These are phyloP conservation scores for Cicer judaicum DNA, from an alignment of 306 rosid genomes.

Conservation along the genomic window DNA sequence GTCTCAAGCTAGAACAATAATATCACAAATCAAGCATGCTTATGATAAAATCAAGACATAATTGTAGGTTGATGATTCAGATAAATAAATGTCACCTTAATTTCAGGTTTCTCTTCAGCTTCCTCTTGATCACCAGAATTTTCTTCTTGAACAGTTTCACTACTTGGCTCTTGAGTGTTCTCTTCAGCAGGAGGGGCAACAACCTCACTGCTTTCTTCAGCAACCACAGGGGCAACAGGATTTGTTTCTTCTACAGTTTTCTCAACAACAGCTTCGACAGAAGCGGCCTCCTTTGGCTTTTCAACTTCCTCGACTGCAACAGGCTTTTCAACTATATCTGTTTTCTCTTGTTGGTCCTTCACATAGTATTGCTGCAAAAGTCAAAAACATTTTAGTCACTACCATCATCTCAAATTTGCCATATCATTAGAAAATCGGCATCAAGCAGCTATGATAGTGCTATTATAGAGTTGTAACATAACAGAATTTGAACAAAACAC, in stretches of 20 bases:
- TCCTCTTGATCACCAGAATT: slow-evolving; percentile 64
- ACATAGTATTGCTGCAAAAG: slow-evolving; percentile 68
- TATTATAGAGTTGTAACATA: no score
- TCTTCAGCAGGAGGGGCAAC: slow-evolving; percentile 52
- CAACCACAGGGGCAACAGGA: slow-evolving; percentile 46
- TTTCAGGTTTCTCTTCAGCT: slow-evolving; percentile 72
- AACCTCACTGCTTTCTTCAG: slow-evolving; percentile 59
- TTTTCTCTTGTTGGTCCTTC: slow-evolving; percentile 62
- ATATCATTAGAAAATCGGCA: background rate
- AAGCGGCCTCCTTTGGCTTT: slow-evolving; percentile 49
- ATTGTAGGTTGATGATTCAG: background rate
- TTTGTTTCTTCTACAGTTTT: slow-evolving; percentile 52
- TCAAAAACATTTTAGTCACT: slow-evolving; percentile 34
- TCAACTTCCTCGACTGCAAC: slow-evolving; percentile 71
- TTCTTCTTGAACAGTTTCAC: slow-evolving; percentile 52
- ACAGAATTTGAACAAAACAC: no score
- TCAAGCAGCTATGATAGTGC: background rate
- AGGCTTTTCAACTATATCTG: slow-evolving; percentile 50
- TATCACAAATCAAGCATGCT: slow-evolving; percentile 2
- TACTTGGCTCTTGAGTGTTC: slow-evolving; percentile 56
- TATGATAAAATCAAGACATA: background rate
- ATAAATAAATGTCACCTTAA: slow-evolving; percentile 62
- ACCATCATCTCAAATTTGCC: slow-evolving; percentile 4
- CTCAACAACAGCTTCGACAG: slow-evolving; percentile 54
- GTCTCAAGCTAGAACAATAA: slow-evolving; percentile 84